Evolutionary conservation across 805 yeast species (phyloP).

Genomic region (Yamadazyma endophytica): DNA sequence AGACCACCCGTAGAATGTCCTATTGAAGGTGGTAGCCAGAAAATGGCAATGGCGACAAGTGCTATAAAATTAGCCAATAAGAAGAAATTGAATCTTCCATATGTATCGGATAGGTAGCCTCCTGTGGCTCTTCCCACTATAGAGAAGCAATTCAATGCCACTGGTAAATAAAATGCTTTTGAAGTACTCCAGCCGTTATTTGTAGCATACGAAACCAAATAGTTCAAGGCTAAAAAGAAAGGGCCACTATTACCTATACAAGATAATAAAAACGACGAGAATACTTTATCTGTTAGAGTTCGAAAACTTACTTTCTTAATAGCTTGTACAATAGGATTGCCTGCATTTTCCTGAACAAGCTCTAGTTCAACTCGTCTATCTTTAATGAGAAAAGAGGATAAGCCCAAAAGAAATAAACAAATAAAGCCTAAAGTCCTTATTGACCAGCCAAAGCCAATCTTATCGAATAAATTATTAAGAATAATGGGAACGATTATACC

Average conservation of each 20-base stretch:
- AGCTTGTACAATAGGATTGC: conserved; percentile 8
- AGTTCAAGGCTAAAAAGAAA: conserved; percentile 17
- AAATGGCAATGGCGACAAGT: conserved; percentile 13
- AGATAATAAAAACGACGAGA: conserved; percentile 14
- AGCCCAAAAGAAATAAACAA: conserved; percentile 9
- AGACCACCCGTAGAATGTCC: conserved; percentile 18
- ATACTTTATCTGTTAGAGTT: conserved; percentile 14
- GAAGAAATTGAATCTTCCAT: conserved; percentile 20
- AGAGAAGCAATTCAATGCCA: conserved; percentile 18
- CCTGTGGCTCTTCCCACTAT: conserved; percentile 20
- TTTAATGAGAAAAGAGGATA: conserved; percentile 10
- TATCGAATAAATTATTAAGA: conserved; percentile 17
- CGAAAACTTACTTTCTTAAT: conserved; percentile 15
- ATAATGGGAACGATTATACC: conserved; percentile 22
- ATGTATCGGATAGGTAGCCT: conserved; percentile 17
- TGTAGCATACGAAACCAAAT: conserved; percentile 19
- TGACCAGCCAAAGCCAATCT: conserved; percentile 25
- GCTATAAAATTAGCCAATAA: conserved; percentile 13
- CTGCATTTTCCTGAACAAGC: conserved; percentile 1
- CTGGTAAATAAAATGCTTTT: conserved; percentile 14
- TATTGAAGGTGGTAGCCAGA: conserved; percentile 20
- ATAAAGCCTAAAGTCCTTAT: conserved; percentile 19
- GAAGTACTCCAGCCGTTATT: conserved; percentile 14
- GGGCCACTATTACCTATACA: conserved; percentile 21
- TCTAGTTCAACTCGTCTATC: conserved; percentile 13